A percentile compares a stretch with the other conserved stretches of the same genome.
phyloP scores from a whole-genome alignment of 768 basidiomycete genomes.

The Agaricus sinodeliciosus region DNA sequence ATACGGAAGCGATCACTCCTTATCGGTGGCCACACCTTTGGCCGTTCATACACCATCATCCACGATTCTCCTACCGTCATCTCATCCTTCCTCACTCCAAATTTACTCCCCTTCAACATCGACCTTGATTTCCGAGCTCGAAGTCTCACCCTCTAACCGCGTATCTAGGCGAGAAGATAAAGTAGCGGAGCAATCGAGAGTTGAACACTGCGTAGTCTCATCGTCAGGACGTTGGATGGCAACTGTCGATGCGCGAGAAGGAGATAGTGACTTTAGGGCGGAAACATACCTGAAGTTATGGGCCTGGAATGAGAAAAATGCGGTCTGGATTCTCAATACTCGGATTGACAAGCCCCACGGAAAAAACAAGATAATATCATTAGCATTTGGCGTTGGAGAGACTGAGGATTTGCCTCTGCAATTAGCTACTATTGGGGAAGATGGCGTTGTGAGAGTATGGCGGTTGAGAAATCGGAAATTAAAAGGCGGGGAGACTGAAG shows the following conservation, averaged over 20 bases:
- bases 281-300: constrained; percentile 88
- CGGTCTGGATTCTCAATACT: constrained; percentile 75
- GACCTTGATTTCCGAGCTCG: constrained; percentile 75
- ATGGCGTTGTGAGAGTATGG: constrained; percentile 81
- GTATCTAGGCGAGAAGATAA: constrained; percentile 79
- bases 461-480: constrained; percentile 39
- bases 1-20: constrained; percentile 23
- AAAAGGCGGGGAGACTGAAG: constrained; percentile 23
- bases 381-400: constrained; percentile 59
- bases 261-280: constrained; percentile 53
- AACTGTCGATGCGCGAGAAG: constrained; percentile 73
- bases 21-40: constrained; percentile 49
- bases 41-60: constrained; percentile 69
- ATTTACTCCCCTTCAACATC: constrained; percentile 73
- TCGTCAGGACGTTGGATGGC: constrained; percentile 85
- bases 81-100: constrained; percentile 94
- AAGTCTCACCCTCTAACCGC: constrained; percentile 90
- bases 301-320: constrained; percentile 66
- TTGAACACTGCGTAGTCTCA: constrained; percentile 65
- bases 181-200: constrained; percentile 64
- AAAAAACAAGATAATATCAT: constrained; percentile 45
- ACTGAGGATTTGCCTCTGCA: constrained; percentile 25
- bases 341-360: constrained; percentile 88
- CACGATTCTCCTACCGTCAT: constrained; percentile 83
- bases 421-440: constrained; percentile 70